Evolutionary conservation across 192 early-diverging fungal species (phyloP), one percentile per base, ranked within the genome.

Genomic region (Phlyctochytrium arcticum): DNA sequence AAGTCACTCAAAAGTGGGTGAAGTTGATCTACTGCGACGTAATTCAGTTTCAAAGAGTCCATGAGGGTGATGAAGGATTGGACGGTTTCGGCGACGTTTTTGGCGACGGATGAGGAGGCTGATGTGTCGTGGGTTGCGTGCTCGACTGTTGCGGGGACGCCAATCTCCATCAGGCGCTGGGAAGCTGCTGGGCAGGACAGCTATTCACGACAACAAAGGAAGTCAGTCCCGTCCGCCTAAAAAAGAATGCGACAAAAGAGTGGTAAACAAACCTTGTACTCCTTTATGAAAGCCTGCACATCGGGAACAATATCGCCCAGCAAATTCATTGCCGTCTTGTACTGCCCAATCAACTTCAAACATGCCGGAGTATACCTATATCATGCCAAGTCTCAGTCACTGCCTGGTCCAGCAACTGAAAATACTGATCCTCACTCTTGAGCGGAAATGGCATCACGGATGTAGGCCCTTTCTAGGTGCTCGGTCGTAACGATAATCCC

Each of bases 81-180:
- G 5, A 62, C 60, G 2, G 86, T 90, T 65, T 97, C 89, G 0
- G 90, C 92, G 19, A 93, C 86, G 48, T 88, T 77, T 75, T 92
- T 90, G n/a, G 86, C 87, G n/a, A 21, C 44, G 19, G 35, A 32
- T 5, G 55, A 57, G 10, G n/a, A 42, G 5, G 84, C 32, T 12
- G 47, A 15, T 15, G 60, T 48, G 17, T 78, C 60, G 35, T 65
- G 78, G 9, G 83, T 83, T 0, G 85, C 89, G 78, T 97, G 95
- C 68, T 98, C 96, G 33, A 94, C 85, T 0, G 96, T 98, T 8
- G 92, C 90, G 1, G 96, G 96, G 0, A 98, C 92, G 0, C 96
- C 96, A n/a, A 95, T 90, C 69, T 92, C 90, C 56, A 98, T 74
- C 26, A 82, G 60, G 32, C 95, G 78, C 54, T 89, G 87, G 17